Evolutionary conservation across 2,329 filamentous ascomycete species (phyloP).

Genomic region (Colletotrichum coccodes): DNA sequence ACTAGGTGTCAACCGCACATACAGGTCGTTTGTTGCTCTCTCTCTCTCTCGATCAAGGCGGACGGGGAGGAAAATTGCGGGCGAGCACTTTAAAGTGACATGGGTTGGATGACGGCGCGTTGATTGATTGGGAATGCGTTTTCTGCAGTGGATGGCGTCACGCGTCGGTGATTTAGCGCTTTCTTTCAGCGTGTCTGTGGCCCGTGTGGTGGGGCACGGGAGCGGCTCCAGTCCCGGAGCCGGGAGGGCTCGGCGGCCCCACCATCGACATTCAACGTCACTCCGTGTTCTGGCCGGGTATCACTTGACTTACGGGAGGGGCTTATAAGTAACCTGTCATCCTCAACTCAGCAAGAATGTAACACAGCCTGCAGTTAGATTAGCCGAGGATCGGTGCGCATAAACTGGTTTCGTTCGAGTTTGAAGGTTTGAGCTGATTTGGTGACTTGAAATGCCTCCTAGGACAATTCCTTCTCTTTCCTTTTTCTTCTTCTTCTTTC

Average conservation of each 20-base stretch:
- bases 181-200: conserved; percentile 10
- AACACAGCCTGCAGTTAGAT: too few relatives aligned
- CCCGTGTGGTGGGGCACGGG: not conserved
- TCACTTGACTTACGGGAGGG: not conserved
- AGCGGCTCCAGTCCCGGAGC: not conserved
- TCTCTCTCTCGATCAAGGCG: not conserved
- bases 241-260: not conserved
- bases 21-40: not conserved
- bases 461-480: not conserved
- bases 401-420: not conserved
- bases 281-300: not conserved
- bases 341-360: too few relatives aligned
- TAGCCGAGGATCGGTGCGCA: too few relatives aligned
- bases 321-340: too few relatives aligned
- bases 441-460: too few relatives aligned
- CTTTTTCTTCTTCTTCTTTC: not conserved
- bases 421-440: too few relatives aligned
- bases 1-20: not conserved
- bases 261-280: not conserved
- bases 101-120: conserved; percentile 3
- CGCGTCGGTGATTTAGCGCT: conserved; percentile 19
- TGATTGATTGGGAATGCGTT: not conserved
- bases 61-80: not conserved
- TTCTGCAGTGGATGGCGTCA: conserved; percentile 12
- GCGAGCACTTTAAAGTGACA: conserved; percentile 1